Evolutionary conservation across 768 basidiomycete species (phyloP), one percentile per base, ranked within the genome.

Genomic region (Amanita thiersii): DNA sequence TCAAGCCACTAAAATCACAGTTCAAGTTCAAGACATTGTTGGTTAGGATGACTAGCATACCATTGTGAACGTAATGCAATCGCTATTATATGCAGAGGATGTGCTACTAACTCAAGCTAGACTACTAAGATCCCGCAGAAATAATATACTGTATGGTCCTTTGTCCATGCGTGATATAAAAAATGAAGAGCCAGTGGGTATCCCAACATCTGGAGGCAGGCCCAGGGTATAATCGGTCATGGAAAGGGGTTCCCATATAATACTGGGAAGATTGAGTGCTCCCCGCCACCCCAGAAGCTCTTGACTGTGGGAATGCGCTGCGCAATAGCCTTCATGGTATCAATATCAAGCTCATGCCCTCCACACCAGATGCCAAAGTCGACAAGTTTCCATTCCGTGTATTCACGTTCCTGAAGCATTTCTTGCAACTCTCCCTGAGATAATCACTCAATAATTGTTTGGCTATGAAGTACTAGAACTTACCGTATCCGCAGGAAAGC

Each of bases 291-390:
- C 55, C 60, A 64, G 30, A 66, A 64, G 35, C 58, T 62, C 3
- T 36, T 42, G 4, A 69, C 37, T 20, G 59, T 61, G 3, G 66
- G 68, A 23, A 68, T 64, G 45, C 56, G 45, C 4, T 39, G 47
- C 2, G 57, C 56, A 19, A 66, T 46, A 1, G 57, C 48, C 6
- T 44, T 23, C 62, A 68, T 61, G 10, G 52, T 57, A 10, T 55
- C 54, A 1, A 35, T 36, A 41, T 66, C 65, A 21, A 63, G 21
- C 20, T 55, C 51, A 5, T 49, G 45, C 3, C 62, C 66, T 15
- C 59, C 57, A 32, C 61, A 56, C 60, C 61, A 66, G 12, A 70
- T 52, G 6, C 57, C 59, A 15, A 70, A 47, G 43, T 67, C 61
- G 34, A 55, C 48, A 11, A 68, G 51, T 11, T 57, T 56, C 65